Percentiles rank a stretch among this genome's conserved stretches.
phyloP scores from a whole-genome alignment of 768 basidiomycete genomes.

The Lentinula aciculospora region DNA sequence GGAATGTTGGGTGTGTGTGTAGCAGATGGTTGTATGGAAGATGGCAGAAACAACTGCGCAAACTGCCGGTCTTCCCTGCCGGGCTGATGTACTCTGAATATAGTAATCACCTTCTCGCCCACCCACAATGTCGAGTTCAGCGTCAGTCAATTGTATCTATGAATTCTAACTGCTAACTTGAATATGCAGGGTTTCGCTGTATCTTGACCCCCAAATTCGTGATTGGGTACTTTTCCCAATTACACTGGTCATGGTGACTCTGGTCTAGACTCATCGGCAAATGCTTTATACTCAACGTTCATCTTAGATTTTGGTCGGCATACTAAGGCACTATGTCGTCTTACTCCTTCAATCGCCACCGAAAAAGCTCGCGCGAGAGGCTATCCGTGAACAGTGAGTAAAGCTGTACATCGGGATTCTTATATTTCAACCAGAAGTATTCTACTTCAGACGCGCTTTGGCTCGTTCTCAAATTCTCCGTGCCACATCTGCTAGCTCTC shows the following conservation, averaged over 20 bases:
- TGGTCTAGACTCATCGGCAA: background rate
- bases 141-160: conserved; percentile 19
- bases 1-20: conserved; percentile 13
- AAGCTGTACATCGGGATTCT: conserved; percentile 1
- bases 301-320: conserved; percentile 80
- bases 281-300: background rate
- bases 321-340: conserved; percentile 90
- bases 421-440: background rate
- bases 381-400: conserved; percentile 88
- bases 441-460: conserved; percentile 58
- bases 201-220: conserved; percentile 94
- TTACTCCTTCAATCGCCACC: conserved; percentile 78
- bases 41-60: conserved; percentile 4
- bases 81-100: background rate
- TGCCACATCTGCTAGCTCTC: conserved; percentile 73
- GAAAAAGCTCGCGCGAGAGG: conserved; percentile 70
- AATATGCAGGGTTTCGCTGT: conserved; percentile 41
- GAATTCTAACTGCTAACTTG: background rate
- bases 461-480: conserved; percentile 82
- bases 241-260: conserved; percentile 88
- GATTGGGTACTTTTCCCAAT: conserved; percentile 95
- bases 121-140: conserved; percentile 37
- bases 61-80: background rate
- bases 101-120: background rate
- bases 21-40: conserved; percentile 14